Evolutionary conservation across 2,329 filamentous ascomycete genomes (phyloP).

Genomic region (Clonostachys rosea): DNA sequence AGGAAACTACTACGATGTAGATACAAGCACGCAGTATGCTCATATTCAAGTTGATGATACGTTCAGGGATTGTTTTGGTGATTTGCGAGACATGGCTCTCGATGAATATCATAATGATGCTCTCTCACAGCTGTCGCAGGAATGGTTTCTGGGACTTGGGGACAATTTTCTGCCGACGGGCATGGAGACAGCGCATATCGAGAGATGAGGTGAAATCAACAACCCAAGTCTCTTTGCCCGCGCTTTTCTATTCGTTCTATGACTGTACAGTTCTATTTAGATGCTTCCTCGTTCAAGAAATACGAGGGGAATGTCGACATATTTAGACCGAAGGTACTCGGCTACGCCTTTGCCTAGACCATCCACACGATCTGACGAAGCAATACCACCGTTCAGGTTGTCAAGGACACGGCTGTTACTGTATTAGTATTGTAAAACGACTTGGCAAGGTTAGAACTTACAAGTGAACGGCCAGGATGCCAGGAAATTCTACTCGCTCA

Average conservation of each 20-base stretch:
- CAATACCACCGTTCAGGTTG: conserved; percentile 36
- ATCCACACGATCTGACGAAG: conserved; percentile 35
- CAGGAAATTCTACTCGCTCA: conserved; percentile 34
- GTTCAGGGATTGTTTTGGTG: conserved; percentile 7
- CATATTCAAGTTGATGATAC: conserved; percentile 28
- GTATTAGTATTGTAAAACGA: conserved; percentile 13
- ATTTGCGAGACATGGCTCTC: conserved; percentile 12
- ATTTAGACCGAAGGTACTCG: conserved; percentile 37
- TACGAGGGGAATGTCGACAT: conserved; percentile 34
- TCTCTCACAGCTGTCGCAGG: conserved; percentile 12
- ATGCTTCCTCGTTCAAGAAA: conserved; percentile 34
- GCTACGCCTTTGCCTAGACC: conserved; percentile 38
- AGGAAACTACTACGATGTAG: not conserved
- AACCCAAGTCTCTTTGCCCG: too few relatives aligned
- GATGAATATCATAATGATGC: conserved; percentile 13
- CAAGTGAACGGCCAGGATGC: conserved; percentile 21
- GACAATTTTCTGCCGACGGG: not conserved
- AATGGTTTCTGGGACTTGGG: conserved; percentile 11
- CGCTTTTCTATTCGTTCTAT: not conserved
- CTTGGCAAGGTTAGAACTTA: not conserved
- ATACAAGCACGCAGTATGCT: conserved; percentile 2
- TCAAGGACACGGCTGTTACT: conserved; percentile 27
- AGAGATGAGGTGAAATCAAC: too few relatives aligned
- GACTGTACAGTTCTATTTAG: conserved; percentile 5
- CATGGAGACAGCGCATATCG: too few relatives aligned